Percentiles rank a stretch among this genome's conserved stretches.
Conservation (phyloP, 1,139 yeast genomes). For the Groenewaldozyma auringiensis region DNA sequence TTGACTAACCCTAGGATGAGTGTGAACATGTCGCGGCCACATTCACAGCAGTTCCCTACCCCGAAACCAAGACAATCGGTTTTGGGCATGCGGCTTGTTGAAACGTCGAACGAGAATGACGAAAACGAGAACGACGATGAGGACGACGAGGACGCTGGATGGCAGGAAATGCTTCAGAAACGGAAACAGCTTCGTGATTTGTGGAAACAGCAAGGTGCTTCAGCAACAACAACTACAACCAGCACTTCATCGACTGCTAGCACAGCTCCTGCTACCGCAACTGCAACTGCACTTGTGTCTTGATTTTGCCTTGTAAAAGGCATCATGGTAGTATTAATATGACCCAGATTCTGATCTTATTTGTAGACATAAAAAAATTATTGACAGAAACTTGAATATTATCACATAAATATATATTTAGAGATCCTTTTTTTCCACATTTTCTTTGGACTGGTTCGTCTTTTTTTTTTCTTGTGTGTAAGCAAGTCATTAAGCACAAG, state of each 20-base stretch:
- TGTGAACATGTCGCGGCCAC: neutral
- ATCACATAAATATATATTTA: too few species aligned
- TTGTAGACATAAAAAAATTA: neutral
- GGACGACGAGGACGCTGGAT: constrained; percentile 30
- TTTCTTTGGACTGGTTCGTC: neutral
- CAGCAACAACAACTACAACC: neutral
- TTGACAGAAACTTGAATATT: too few species aligned
- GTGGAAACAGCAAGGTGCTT: constrained; percentile 15
- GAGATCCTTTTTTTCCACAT: neutral
- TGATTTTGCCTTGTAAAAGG: neutral
- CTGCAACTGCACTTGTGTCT: constrained; percentile 2
- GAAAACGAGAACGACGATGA: constrained; percentile 24
- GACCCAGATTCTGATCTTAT: neutral
- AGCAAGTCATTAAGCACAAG: too few species aligned
- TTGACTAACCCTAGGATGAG: neutral
- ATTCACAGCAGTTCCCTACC: neutral
- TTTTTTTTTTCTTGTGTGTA: neutral
- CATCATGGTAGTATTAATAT: neutral
- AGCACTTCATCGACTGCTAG: neutral
- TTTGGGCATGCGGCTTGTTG: constrained; percentile 2
- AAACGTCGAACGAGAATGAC: constrained; percentile 14
- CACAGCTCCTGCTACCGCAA: neutral
- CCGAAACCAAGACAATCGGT: neutral
- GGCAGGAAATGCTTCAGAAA: constrained; percentile 28
- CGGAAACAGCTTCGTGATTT: constrained; percentile 24